phyloP scores from a whole-genome alignment of 2,329 filamentous ascomycete species.

The Exophiala bonariae region DNA sequence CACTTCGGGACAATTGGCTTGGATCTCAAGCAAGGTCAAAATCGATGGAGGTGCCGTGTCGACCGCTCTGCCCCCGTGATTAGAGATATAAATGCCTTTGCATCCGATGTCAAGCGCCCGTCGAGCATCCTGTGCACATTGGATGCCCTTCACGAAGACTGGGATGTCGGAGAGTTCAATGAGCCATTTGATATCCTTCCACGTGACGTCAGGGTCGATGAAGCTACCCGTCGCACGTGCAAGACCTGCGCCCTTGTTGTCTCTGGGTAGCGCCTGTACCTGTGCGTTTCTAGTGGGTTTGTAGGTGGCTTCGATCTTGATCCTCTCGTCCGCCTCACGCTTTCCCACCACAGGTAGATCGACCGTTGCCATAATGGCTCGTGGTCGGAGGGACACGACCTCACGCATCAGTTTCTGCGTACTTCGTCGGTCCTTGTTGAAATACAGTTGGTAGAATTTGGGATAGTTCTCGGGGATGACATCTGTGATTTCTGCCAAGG shows the following conservation, averaged over 20 bases:
- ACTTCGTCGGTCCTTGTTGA: constrained; percentile 56
- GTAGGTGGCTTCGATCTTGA: constrained; percentile 33
- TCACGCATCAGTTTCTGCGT: constrained; percentile 51
- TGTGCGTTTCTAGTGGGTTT: constrained; percentile 6
- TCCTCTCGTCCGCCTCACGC: constrained; percentile 58
- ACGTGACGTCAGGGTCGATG: constrained; percentile 53
- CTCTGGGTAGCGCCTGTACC: constrained; percentile 36
- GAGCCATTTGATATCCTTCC: constrained; percentile 58
- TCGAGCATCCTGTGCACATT: constrained; percentile 56
- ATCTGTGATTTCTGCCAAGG: constrained; percentile 54
- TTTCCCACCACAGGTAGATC: constrained; percentile 57
- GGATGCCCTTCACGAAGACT: constrained; percentile 59
- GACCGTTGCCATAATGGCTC: constrained; percentile 55
- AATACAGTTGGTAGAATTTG: constrained; percentile 59
- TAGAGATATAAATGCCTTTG: constrained; percentile 58
- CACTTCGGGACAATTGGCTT: constrained; percentile 46
- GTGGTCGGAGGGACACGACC: constrained; percentile 46
- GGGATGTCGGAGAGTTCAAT: constrained; percentile 48
- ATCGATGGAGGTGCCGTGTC: constrained; percentile 51
- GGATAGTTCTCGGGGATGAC: constrained; percentile 20
- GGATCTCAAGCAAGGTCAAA: constrained; percentile 63
- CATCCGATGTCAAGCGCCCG: constrained; percentile 51
- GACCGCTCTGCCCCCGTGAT: constrained; percentile 59
- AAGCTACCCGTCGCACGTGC: constrained; percentile 37
- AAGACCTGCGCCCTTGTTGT: constrained; percentile 53